Conservation (phyloP, 1,284 basidiomycete species). For the Schizophyllum commune region DNA sequence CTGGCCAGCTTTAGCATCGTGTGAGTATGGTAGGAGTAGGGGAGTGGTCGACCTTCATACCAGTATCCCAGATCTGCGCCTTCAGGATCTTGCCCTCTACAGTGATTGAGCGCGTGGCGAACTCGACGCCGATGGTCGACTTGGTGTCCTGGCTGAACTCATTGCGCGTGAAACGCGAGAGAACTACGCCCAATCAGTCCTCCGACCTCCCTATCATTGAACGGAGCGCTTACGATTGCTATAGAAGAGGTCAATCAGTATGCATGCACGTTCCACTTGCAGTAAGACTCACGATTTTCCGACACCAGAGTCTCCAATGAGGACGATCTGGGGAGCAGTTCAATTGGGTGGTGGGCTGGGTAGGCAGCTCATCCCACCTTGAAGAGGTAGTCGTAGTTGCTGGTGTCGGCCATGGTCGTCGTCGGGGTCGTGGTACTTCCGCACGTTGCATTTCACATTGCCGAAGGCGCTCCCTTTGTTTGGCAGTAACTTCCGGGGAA, state of each 20-base stretch:
- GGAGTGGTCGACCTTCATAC: slow-evolving; percentile 28
- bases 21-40: slow-evolving; percentile 14
- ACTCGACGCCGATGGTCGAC: slow-evolving; percentile 88
- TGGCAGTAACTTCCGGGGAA: background rate
- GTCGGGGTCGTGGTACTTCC: background rate
- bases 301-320: slow-evolving; percentile 86
- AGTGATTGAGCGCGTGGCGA: slow-evolving; percentile 76
- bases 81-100: slow-evolving; percentile 84
- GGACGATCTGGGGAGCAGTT: slow-evolving; percentile 50
- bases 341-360: slow-evolving; percentile 4
- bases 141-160: slow-evolving; percentile 88
- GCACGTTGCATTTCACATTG: background rate
- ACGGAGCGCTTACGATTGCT: slow-evolving; percentile 1
- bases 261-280: slow-evolving; percentile 16
- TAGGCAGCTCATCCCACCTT: slow-evolving; percentile 42
- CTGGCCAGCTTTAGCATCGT: slow-evolving; percentile 52
- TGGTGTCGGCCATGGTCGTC: slow-evolving; percentile 51
- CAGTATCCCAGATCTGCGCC: slow-evolving; percentile 90
- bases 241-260: background rate
- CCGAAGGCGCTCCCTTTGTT: background rate
- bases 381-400: slow-evolving; percentile 77
- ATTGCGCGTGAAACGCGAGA: slow-evolving; percentile 81
- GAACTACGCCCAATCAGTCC: slow-evolving; percentile 26
- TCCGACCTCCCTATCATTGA: background rate
- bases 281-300: slow-evolving; percentile 63